Evolutionary conservation across 345 rosid species (phyloP).

Genomic region (Gossypioides kirkii): DNA sequence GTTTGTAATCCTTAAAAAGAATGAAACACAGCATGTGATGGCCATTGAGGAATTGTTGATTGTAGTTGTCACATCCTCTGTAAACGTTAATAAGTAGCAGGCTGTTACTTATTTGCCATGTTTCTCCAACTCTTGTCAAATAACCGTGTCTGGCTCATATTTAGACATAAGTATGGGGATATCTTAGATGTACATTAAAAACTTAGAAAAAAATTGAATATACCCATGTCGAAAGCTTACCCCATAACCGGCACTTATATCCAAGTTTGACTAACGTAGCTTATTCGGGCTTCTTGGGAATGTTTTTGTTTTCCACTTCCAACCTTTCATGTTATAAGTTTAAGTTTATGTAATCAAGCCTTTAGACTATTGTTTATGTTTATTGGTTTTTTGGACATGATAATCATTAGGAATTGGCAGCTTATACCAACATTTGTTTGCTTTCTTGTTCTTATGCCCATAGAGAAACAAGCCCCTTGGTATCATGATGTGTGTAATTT

Average conservation of each 20-base stretch:
- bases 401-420: background rate
- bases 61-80: background rate
- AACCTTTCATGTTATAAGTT: background rate
- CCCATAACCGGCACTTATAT: too few species aligned
- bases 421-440: background rate
- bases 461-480: background rate
- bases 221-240: too few species aligned
- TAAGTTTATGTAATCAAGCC: background rate
- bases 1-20: background rate
- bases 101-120: background rate
- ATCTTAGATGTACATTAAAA: too few species aligned
- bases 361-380: background rate
- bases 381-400: background rate
- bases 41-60: too few species aligned
- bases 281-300: background rate
- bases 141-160: too few species aligned
- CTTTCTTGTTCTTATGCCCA: background rate
- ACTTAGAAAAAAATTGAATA: too few species aligned
- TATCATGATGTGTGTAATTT: background rate
- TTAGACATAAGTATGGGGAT: too few species aligned
- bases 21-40: background rate
- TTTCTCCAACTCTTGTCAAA: too few species aligned
- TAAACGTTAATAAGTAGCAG: background rate
- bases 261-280: too few species aligned
- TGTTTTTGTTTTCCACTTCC: background rate